These are phyloP conservation scores for Scutellaria minor DNA, from an alignment of 257 asterid genomes.

Conservation along the genomic window DNA sequence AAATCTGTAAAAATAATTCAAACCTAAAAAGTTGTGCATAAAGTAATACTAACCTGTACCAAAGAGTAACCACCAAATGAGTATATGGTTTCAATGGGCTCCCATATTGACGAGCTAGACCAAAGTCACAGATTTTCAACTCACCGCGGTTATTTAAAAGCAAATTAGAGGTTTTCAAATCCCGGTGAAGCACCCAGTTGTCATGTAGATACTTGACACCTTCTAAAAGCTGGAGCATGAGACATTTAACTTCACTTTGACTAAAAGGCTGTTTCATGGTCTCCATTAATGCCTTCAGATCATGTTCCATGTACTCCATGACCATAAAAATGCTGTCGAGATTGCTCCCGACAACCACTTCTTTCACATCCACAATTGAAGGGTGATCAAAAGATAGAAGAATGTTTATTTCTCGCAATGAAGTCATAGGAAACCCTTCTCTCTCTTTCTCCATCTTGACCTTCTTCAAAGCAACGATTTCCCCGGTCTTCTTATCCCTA, in stretches of 20 bases:
- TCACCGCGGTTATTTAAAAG: slow-evolving; percentile 84
- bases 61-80: slow-evolving; percentile 90
- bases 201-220: slow-evolving; percentile 91
- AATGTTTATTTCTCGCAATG: slow-evolving; percentile 88
- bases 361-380: slow-evolving; percentile 90
- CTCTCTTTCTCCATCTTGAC: slow-evolving; percentile 98
- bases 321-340: slow-evolving; percentile 93
- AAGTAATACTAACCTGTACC: slow-evolving; percentile 83
- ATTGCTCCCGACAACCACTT: slow-evolving; percentile 86
- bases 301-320: slow-evolving; percentile 99
- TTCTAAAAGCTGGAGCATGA: slow-evolving; percentile 87
- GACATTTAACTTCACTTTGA: slow-evolving; percentile 93
- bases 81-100: slow-evolving; percentile 92
- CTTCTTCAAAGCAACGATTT: slow-evolving; percentile 91
- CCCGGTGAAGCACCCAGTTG: slow-evolving; percentile 95
- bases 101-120: slow-evolving; percentile 95
- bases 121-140: slow-evolving; percentile 94
- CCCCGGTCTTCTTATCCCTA: slow-evolving; percentile 84
- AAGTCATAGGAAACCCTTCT: slow-evolving; percentile 93
- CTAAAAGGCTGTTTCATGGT: slow-evolving; percentile 86
- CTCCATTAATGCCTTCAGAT: slow-evolving; percentile 89
- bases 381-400: slow-evolving; percentile 84
- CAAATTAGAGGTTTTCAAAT: slow-evolving; percentile 87
- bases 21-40: background rate
- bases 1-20: background rate